Conservation (phyloP, 495 filamentous ascomycete genomes). For the Tuber umbilicatum region DNA sequence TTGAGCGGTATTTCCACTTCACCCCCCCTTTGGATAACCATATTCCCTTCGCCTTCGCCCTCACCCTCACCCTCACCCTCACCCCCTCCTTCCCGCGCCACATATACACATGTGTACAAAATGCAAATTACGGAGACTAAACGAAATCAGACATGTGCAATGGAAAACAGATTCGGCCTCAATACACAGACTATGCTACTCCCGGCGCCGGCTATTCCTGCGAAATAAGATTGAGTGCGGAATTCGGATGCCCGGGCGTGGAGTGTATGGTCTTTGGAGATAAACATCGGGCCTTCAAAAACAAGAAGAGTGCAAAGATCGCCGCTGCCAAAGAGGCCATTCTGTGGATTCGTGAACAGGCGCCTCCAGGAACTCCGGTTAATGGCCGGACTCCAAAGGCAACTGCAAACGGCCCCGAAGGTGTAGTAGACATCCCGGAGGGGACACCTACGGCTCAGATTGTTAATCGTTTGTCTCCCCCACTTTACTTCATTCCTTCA, state of each 20-base stretch:
- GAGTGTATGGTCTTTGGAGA: constrained; percentile 34
- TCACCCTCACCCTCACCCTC: neutral
- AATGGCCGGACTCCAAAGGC: constrained; percentile 7
- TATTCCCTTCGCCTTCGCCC: neutral
- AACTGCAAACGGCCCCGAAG: constrained; percentile 17
- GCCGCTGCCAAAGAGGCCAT: constrained; percentile 39
- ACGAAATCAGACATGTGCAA: constrained; percentile 25
- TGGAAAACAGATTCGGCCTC: constrained; percentile 23
- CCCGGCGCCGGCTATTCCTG: constrained; percentile 32
- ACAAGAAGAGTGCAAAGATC: constrained; percentile 34
- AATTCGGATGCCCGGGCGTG: constrained; percentile 28
- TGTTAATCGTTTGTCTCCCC: constrained; percentile 28
- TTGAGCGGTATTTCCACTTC: constrained; percentile 25
- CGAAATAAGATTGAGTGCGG: constrained; percentile 23
- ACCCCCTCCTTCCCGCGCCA: constrained; percentile 6
- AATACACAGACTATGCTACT: constrained; percentile 34
- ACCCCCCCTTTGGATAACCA: neutral
- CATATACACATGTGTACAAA: constrained; percentile 1
- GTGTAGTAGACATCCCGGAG: constrained; percentile 17
- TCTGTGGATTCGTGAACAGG: constrained; percentile 28
- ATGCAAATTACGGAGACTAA: neutral
- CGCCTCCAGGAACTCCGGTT: constrained; percentile 16
- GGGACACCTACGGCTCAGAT: constrained; percentile 26
- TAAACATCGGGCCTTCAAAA: constrained; percentile 35
- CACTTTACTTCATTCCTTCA: neutral